Base-by-base conservation (phyloP, 208 protist genomes). In the Acanthamoeba lenticulata region DNA sequence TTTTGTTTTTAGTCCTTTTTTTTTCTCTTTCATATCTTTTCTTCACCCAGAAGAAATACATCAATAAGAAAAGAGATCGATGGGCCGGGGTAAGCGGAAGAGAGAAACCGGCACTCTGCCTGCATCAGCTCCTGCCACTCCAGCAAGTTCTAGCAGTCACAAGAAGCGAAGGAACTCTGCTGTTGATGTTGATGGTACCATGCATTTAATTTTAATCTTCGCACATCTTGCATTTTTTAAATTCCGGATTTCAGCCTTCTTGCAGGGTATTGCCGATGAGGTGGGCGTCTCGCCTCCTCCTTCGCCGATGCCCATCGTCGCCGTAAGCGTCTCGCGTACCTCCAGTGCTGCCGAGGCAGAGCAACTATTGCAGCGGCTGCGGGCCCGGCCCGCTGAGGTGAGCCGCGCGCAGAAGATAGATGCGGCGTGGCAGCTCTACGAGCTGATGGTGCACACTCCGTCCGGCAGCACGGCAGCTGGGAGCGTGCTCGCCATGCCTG, bases 211-310 rank as follows among this genome's bases (percentile, higher is more conserved):
- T 47, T 24, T 47, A 1, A 45, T 47, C 38, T 47, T 40, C n/a
- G n/a, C 2, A 32, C 38, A 83, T 52, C 32, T 55, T 52, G 24
- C 40, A 24, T 52, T 83, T 27, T 49, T 34, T 13, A 52, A 29
- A 4, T 6, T 15, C 15, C 21, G 17, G 9, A 19, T 57, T 57
- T 2, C 44, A 86, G 77, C 38, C 7, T 86, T 86, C 44, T 36
- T 86, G 21, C 77, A 86, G n/a, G 77, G 77, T 21, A 86, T 86
- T 7, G 77, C 77, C 4, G 77, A 86, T 38, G 77, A 86, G 27
- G 44, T 86, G 44, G 77, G 34, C 44, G 5, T 0, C 21, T 32
- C 40, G 40, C 74, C 27, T 85, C 74, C 13, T 40, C 34, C 13
- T 38, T 5, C n/a, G 34, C 34, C 1, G 29, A 13, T 24, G 4